phyloP scores from a whole-genome alignment of 768 basidiomycete genomes.

The Leccinum pellstonianum region DNA sequence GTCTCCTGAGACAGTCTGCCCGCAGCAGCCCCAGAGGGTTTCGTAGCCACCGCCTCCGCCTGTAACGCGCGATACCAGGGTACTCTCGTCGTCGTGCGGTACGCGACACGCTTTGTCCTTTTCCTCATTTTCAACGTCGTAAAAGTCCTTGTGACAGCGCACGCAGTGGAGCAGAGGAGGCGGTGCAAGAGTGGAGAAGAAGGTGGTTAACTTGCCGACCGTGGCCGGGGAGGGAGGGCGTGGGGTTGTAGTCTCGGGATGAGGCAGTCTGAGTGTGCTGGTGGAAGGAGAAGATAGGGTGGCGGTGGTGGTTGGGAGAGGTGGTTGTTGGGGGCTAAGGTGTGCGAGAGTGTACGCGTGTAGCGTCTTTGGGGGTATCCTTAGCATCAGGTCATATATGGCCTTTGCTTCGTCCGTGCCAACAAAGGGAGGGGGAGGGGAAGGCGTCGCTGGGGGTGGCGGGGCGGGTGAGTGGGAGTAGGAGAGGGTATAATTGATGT shows the following conservation, averaged over 20 bases:
- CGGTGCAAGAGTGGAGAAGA: constrained; percentile 61
- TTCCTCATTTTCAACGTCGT: constrained; percentile 64
- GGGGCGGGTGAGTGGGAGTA: constrained; percentile 14
- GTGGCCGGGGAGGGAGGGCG: constrained; percentile 36
- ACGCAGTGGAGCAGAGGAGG: constrained; percentile 73
- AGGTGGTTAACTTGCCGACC: constrained; percentile 48
- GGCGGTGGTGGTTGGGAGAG: not conserved
- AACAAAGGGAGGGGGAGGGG: constrained; percentile 32
- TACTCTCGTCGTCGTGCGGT: constrained; percentile 79
- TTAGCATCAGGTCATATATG: constrained; percentile 51
- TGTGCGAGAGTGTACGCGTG: constrained; percentile 60
- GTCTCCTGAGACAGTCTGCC: constrained; percentile 66
- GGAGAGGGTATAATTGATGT: too few relatives aligned
- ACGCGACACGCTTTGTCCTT: constrained; percentile 66
- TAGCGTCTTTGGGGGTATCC: constrained; percentile 65
- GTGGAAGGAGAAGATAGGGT: constrained; percentile 11
- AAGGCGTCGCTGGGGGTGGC: constrained; percentile 31
- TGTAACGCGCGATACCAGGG: constrained; percentile 63
- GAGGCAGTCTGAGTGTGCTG: constrained; percentile 9
- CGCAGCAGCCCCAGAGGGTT: constrained; percentile 75
- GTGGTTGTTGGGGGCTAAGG: constrained; percentile 30
- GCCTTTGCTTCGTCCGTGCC: constrained; percentile 42
- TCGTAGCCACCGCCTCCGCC: constrained; percentile 38
- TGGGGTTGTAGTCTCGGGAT: not conserved
- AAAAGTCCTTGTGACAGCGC: constrained; percentile 69